These are phyloP conservation scores for Macrocybe gigantea DNA, from an alignment of 768 basidiomycete species.

Conservation along the genomic window DNA sequence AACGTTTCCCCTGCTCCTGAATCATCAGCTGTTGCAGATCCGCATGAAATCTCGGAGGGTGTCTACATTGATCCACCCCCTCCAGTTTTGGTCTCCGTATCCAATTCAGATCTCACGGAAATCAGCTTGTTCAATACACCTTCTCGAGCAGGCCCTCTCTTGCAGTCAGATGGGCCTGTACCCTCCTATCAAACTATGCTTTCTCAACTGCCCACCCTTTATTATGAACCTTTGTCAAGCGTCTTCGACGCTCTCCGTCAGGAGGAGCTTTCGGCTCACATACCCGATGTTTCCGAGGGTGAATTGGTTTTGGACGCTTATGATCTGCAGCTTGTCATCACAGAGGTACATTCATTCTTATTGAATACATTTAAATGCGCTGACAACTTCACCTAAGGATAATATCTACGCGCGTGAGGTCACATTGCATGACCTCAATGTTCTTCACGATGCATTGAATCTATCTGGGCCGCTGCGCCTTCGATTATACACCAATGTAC, in stretches of 20 bases:
- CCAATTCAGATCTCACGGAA: conserved; percentile 25
- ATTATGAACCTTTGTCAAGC: conserved; percentile 67
- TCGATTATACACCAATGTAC: conserved; percentile 36
- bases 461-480: conserved; percentile 60
- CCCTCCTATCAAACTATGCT: conserved; percentile 42
- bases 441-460: conserved; percentile 61
- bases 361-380: not conserved
- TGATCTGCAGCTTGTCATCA: conserved; percentile 56
- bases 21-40: conserved; percentile 27
- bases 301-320: conserved; percentile 70
- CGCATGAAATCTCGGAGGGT: conserved; percentile 59
- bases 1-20: conserved; percentile 5
- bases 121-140: conserved; percentile 57
- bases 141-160: conserved; percentile 14
- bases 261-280: conserved; percentile 44
- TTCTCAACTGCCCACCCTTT: conserved; percentile 59
- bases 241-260: conserved; percentile 71
- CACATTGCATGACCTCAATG: conserved; percentile 66
- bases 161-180: conserved; percentile 15
- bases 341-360: conserved; percentile 44
- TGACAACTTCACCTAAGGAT: conserved; percentile 37
- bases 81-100: conserved; percentile 49
- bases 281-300: conserved; percentile 44
- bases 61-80: conserved; percentile 76
- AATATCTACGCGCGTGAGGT: conserved; percentile 64